phyloP scores from a whole-genome alignment of 1,284 basidiomycete genomes.

The Cutaneotrichosporon cutaneum region DNA sequence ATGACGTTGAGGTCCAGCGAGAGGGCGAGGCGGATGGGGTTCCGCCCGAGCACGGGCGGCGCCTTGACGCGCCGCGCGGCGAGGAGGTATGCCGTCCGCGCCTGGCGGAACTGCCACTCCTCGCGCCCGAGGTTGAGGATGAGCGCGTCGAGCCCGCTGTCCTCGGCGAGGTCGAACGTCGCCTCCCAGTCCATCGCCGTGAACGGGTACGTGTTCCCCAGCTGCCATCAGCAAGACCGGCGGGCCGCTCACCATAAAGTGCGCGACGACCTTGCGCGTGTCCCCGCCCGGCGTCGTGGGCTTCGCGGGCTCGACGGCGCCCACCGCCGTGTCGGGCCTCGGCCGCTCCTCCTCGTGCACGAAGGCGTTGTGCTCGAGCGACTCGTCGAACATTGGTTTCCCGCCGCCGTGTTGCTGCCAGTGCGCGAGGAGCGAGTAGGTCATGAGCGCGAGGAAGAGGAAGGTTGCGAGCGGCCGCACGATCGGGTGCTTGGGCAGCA shows the following conservation, averaged over 20 bases:
- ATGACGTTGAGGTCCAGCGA: constrained; percentile 52
- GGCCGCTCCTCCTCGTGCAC: background rate
- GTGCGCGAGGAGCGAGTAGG: constrained; percentile 25
- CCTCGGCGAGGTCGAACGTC: constrained; percentile 44
- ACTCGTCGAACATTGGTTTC: constrained; percentile 10
- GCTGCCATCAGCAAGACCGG: constrained; percentile 27
- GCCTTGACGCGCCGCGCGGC: constrained; percentile 9
- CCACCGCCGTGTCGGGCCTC: background rate
- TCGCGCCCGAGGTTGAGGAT: constrained; percentile 52
- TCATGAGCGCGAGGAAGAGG: constrained; percentile 17
- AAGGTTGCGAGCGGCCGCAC: constrained; percentile 20
- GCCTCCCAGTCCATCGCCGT: constrained; percentile 42
- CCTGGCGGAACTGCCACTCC: constrained; percentile 50
- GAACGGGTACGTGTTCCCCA: constrained; percentile 53
- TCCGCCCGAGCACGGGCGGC: constrained; percentile 1
- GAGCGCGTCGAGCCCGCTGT: constrained; percentile 50
- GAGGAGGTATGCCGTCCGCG: constrained; percentile 37
- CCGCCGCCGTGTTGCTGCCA: constrained; percentile 22
- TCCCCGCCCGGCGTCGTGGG: background rate
- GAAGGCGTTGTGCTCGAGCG: constrained; percentile 1
- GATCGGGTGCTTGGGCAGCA: constrained; percentile 13
- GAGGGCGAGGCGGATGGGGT: constrained; percentile 40
- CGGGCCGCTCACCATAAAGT: constrained; percentile 49
- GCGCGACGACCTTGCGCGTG: constrained; percentile 40
- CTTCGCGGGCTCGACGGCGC: background rate